Percentiles rank a stretch among this genome's conserved stretches.
Conservation (phyloP, 805 yeast species). For the Starmerella bacillaris region DNA sequence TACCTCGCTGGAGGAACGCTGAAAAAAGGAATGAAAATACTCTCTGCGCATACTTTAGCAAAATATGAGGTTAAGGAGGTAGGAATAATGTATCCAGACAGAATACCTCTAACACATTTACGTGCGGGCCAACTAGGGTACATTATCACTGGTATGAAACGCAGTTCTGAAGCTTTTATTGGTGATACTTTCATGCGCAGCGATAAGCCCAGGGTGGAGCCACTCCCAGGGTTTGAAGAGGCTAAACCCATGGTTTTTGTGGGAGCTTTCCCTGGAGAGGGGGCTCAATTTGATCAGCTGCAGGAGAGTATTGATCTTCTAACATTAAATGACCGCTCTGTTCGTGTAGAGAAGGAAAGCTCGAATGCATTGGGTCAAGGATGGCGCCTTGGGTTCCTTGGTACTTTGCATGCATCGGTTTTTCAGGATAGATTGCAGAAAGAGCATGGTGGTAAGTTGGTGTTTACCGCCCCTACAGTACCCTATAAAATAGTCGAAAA, state of each 20-base stretch:
- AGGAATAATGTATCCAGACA: slow-evolving; percentile 90
- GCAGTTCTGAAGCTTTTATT: slow-evolving; percentile 65
- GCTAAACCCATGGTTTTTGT: slow-evolving; percentile 97
- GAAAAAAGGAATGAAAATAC: slow-evolving; percentile 53
- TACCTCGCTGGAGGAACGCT: slow-evolving; percentile 70
- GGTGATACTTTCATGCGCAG: slow-evolving; percentile 67
- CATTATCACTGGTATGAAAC: slow-evolving; percentile 85
- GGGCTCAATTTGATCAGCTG: slow-evolving; percentile 68
- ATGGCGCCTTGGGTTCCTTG: slow-evolving; percentile 90
- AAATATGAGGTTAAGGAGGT: slow-evolving; percentile 79
- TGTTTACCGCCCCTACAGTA: slow-evolving; percentile 89
- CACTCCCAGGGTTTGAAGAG: slow-evolving; percentile 89
- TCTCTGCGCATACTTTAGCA: slow-evolving; percentile 58
- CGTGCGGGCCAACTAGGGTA: slow-evolving; percentile 90
- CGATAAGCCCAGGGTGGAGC: slow-evolving; percentile 39
- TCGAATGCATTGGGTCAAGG: slow-evolving; percentile 93
- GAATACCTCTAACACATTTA: slow-evolving; percentile 42
- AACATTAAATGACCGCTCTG: slow-evolving; percentile 82
- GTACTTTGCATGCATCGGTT: slow-evolving; percentile 87
- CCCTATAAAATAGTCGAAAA: slow-evolving; percentile 63
- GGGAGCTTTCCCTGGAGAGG: slow-evolving; percentile 95
- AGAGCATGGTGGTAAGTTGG: slow-evolving; percentile 83
- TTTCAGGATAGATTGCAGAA: slow-evolving; percentile 80
- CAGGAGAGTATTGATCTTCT: slow-evolving; percentile 80
- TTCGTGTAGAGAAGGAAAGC: slow-evolving; percentile 72